Base-by-base conservation (phyloP, 257 asterid species). In the Nemophila menziesii region DNA sequence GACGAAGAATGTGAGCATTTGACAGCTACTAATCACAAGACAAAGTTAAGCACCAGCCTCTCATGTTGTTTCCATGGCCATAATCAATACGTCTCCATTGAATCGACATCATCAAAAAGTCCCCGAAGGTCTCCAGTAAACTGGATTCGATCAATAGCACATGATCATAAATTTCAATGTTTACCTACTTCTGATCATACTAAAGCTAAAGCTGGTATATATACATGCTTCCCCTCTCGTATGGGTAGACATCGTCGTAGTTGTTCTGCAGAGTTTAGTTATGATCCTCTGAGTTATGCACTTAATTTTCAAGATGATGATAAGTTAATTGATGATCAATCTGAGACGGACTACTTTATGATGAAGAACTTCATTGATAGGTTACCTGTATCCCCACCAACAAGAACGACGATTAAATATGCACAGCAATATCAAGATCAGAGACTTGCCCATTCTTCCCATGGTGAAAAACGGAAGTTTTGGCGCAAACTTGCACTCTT, bases 251-350 rank as follows among this genome's bases (percentile, higher is more conserved):
- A 62, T 19, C 65, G 60, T 22, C 74, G 66, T 18, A 45, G 58
- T 23, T 43, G 56, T 2, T 62, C 63, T 0, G 65, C 70, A 1
- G 74, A 67, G 44, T 62, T 67, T 45, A 67, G 66, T 59, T 67
- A 67, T 22, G 70, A 67, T 27, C 66, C 74, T 16, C 60, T 44
- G 11, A 62, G 74, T 45, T 67, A 67, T 38, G 39, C 74, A 24
- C 68, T 62, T 34, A 67, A 67, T 22, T 67, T 67, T 42, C 62
- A 62, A 5, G 74, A 62, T 5, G 22, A 39, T 3, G 52, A 56
- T 16, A 16, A 44, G n/a, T n/a, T 16, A 11, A 27, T 18, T 11
- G 17, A 29, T 2, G 52, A 48, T 12, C 11, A 45, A 5, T 50
- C 54, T 8, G 45, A 54, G 0, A 33, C 4, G 1, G 52, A 44